Conservation (phyloP, 371 early-diverging fungal genomes). For the Mucor ambiguus region DNA sequence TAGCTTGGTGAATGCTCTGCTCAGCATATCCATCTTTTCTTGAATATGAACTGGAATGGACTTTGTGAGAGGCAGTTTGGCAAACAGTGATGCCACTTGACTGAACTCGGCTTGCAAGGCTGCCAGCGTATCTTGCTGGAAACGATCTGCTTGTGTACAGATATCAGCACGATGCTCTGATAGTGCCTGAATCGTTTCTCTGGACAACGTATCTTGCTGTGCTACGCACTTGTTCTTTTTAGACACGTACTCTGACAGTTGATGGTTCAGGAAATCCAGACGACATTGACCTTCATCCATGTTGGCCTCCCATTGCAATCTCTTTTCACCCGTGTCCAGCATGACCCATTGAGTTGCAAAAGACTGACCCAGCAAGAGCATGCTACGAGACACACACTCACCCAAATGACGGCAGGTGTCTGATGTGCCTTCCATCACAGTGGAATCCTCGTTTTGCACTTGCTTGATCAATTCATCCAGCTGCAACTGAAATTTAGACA, state of each 20-base stretch:
- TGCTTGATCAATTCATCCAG: slow-evolving; percentile 6
- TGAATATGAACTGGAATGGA: slow-evolving; percentile 23
- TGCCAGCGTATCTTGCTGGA: not conserved
- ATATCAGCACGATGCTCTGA: slow-evolving; percentile 11
- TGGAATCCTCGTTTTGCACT: not conserved
- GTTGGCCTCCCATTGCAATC: slow-evolving; percentile 23
- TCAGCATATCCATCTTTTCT: slow-evolving; percentile 19
- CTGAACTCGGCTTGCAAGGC: slow-evolving; percentile 6
- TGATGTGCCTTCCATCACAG: slow-evolving; percentile 7
- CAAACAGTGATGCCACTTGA: slow-evolving; percentile 1
- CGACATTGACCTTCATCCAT: slow-evolving; percentile 2
- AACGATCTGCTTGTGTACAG: not conserved
- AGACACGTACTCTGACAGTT: slow-evolving; percentile 19
- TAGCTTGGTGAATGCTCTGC: slow-evolving; percentile 16
- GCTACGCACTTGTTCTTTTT: slow-evolving; percentile 36
- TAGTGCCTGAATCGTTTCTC: not conserved
- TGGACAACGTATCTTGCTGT: slow-evolving; percentile 22
- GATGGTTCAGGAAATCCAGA: slow-evolving; percentile 18
- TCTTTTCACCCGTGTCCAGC: slow-evolving; percentile 14
- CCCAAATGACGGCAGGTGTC: slow-evolving; percentile 5
- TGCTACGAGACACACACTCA: slow-evolving; percentile 11
- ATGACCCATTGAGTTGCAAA: slow-evolving; percentile 8
- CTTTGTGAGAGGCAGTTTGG: slow-evolving; percentile 25
- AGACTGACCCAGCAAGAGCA: slow-evolving; percentile 9
- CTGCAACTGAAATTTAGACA: slow-evolving; percentile 1